Base-by-base conservation (phyloP, 148 eudicot genomes). In the Persicaria tinctoria region DNA sequence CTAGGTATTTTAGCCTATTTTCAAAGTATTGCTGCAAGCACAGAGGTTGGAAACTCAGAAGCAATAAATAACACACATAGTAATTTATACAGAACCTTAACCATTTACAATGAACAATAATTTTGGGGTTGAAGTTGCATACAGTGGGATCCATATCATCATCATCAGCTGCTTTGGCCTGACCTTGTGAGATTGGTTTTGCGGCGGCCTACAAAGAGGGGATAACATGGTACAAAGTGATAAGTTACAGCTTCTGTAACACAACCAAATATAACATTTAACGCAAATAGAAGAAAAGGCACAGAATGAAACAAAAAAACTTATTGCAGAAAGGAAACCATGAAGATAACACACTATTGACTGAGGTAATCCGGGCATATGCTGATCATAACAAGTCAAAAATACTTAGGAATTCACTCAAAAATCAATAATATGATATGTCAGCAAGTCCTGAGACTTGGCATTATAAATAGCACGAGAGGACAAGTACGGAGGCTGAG, bases 121-220 rank as follows among this genome's bases (percentile, higher is more conserved):
- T n/a, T 41, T 13, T 8, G 8, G 48, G 48, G n/a, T 0, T 3
- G 47, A 46, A 48, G 5, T 5, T 71, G 45, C 77, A 68, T 86
- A 92, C 98, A 54, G 97, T 95, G 10, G 98, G 96, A 72, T 95
- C 98, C 89, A 92, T 89, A 77, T 88, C 98, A 13, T 92, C 97
- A 3, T 95, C 98, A 45, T 90, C 97, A 50, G 90, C 94, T 53
- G 80, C 82, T 78, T 84, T 77, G 41, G 88, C 20, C 79, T 85
- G 83, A 23, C 73, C 81, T 70, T 89, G 86, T 45, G 89, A 68
- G 47, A 38, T 82, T 48, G 87, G 64, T 64, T 45, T 79, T 50
- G 83, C 78, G 63, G 87, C 86, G 84, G 85, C 91, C 91, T 89
- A 66, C 10, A 51, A 1, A 59, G 68, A 75, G 46, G 8, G 49